These are phyloP conservation scores for Aspergillus pseudoviridinutans DNA, from an alignment of 2,329 filamentous ascomycete genomes.

Conservation along the genomic window DNA sequence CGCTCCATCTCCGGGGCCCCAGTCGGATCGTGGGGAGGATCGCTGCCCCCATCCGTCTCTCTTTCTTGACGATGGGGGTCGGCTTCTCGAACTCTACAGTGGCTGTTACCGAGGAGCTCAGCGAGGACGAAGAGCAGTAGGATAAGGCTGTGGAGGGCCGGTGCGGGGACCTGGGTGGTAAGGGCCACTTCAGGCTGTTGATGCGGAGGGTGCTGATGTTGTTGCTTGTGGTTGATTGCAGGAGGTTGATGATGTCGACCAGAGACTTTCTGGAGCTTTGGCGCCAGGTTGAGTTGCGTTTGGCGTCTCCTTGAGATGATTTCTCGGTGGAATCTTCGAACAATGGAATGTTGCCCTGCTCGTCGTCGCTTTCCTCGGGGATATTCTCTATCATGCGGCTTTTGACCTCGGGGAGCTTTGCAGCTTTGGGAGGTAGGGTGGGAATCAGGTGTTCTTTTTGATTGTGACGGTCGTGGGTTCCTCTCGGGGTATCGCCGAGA, in stretches of 20 bases:
- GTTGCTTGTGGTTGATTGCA: constrained; percentile 6
- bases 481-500: not conserved
- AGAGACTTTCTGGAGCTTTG: constrained; percentile 18
- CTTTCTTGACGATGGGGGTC: not conserved
- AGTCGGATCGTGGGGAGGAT: constrained; percentile 1
- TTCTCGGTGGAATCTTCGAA: not conserved
- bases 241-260: constrained; percentile 16
- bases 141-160: not conserved
- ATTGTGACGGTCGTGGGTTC: not conserved
- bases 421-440: not conserved
- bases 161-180: not conserved
- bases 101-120: not conserved
- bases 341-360: not conserved
- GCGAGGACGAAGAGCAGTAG: not conserved
- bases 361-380: constrained; percentile 13
- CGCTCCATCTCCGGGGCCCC: not conserved
- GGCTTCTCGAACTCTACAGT: not conserved
- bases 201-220: constrained; percentile 2
- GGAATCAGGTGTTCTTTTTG: not conserved
- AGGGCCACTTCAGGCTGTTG: not conserved
- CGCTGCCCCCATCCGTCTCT: constrained; percentile 2
- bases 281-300: constrained; percentile 9
- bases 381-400: constrained; percentile 17
- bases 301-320: not conserved
- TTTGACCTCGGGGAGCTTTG: constrained; percentile 11